Evolutionary conservation across 164 flowering plant genomes (phyloP), one percentile per base, ranked within the genome.

Genomic region (Stephania cephalantha): DNA sequence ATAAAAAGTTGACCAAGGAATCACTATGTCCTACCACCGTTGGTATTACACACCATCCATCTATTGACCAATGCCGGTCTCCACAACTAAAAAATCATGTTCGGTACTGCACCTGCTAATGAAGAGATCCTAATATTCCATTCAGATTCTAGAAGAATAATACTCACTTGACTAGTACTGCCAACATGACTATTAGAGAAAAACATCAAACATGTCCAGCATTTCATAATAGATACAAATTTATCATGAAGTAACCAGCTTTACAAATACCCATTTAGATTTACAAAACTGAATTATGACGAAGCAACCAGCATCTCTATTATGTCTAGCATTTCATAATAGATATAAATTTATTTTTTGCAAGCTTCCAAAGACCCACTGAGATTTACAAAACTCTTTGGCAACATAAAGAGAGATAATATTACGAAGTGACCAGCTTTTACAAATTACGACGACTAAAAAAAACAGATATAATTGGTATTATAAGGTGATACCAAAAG

Each of bases 401-500:
- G 66, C 53, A 12, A 61, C n/a, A 20, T 61, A 61, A 6, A 61
- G 9, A 61, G 66, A 61, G n/a, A n/a, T 61, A 18, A 61, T 17
- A 61, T 61, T 29, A 17, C 25, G 29, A 9, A 8, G 7, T 8
- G 25, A 20, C 44, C 17, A 53, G 30, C 46, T 52, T 22, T 20
- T 70, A 22, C 25, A 70, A 70, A 46, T 2, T 46, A 46, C 12
- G 7, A 11, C 25, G 2, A 44, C 9, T 46, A 44, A 8, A 44
- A 69, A 46, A 6, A 11, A 20, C 72, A 70, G 48, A 46, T 70
- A n/a, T 78, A 70, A 58, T 9, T 15, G 10, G 66, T 17, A 52
- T 5, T 9, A 74, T 18, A 31, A 50, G 3, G 64, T 46, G n/a
- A 73, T 20, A 68, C n/a, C 9, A 11, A 7, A 46, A 68, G 22